Percentiles rank a stretch among this genome's conserved stretches.
These are phyloP conservation scores for Arabidopsis arenosa DNA, from an alignment of 345 rosid species.

Conservation along the genomic window DNA sequence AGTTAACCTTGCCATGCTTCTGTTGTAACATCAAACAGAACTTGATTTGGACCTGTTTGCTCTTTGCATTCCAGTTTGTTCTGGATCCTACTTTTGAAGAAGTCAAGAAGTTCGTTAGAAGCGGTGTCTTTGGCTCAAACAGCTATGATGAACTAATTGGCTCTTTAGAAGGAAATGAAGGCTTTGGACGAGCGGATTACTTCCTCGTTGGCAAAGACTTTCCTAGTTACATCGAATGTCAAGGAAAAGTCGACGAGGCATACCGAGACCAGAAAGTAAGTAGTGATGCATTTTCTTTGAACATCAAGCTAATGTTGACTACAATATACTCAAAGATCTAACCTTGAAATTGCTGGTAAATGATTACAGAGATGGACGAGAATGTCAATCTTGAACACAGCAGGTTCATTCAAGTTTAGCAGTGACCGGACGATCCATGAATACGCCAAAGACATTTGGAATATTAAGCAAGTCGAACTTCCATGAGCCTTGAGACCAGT, in stretches of 20 bases:
- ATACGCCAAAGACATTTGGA: conserved; percentile 80
- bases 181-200: conserved; percentile 79
- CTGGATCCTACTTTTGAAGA: conserved; percentile 78
- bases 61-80: conserved; percentile 54
- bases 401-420: conserved; percentile 83
- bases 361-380: conserved; percentile 72
- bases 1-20: not conserved
- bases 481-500: conserved; percentile 39
- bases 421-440: conserved; percentile 87
- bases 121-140: conserved; percentile 70
- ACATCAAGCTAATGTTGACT: conserved; percentile 16
- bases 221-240: conserved; percentile 83
- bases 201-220: conserved; percentile 91
- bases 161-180: conserved; percentile 84
- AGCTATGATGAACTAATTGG: conserved; percentile 69
- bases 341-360: not conserved
- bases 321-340: not conserved
- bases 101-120: conserved; percentile 66
- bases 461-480: conserved; percentile 58
- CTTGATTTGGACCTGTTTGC: conserved; percentile 1
- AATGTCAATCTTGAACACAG: conserved; percentile 87
- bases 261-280: conserved; percentile 69
- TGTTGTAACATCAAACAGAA: not conserved
- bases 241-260: conserved; percentile 73
- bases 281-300: conserved; percentile 5